A percentile compares a stretch with the other conserved stretches of the same genome.
phyloP scores from a whole-genome alignment of 2,329 filamentous ascomycete species.

The Curvularia spicifera region DNA sequence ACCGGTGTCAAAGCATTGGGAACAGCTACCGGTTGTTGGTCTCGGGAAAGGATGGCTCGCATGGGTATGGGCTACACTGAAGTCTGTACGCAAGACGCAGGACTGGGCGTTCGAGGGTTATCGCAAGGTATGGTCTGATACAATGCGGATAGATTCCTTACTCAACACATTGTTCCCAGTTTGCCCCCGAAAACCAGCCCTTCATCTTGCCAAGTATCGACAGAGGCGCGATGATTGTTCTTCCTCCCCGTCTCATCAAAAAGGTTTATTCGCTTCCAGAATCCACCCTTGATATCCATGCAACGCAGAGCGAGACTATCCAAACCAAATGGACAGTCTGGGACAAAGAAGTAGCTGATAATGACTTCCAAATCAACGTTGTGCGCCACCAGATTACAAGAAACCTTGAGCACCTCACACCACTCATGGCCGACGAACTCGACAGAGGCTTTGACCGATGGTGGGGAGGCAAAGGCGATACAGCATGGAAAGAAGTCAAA shows the following conservation, averaged over 20 bases:
- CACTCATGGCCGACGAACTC: constrained; percentile 23
- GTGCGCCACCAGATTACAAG: constrained; percentile 25
- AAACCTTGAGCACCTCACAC: constrained; percentile 23
- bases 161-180: constrained; percentile 11
- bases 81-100: constrained; percentile 20
- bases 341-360: constrained; percentile 21
- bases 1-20: constrained; percentile 20
- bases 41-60: constrained; percentile 20
- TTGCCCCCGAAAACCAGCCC: constrained; percentile 14
- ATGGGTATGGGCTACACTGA: constrained; percentile 21
- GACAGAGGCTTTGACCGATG: constrained; percentile 19
- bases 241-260: constrained; percentile 24
- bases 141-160: neutral
- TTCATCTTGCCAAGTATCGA: constrained; percentile 25
- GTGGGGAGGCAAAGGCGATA: constrained; percentile 18
- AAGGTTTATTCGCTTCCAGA: constrained; percentile 22
- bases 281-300: constrained; percentile 19
- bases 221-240: constrained; percentile 23
- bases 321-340: constrained; percentile 27
- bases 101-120: constrained; percentile 26
- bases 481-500: constrained; percentile 23
- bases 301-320: constrained; percentile 23
- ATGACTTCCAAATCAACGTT: constrained; percentile 27
- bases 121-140: constrained; percentile 16
- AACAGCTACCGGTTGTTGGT: constrained; percentile 17